phyloP scores from a whole-genome alignment of 768 basidiomycete genomes.

The Pleurotus djamor region DNA sequence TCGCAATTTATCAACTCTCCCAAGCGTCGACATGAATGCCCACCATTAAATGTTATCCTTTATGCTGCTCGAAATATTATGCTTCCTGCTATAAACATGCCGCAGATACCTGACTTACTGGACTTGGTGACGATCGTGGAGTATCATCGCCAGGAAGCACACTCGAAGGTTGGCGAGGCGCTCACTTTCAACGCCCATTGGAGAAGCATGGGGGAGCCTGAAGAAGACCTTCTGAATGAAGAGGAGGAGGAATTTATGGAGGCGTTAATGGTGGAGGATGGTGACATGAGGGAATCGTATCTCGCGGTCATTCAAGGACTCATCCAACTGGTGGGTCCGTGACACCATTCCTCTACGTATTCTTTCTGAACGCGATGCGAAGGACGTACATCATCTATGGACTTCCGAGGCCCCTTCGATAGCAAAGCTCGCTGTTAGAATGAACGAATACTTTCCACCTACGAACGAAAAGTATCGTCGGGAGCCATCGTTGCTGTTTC shows the following conservation, averaged over 20 bases:
- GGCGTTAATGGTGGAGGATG: slow-evolving; percentile 11
- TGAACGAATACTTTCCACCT: slow-evolving; percentile 39
- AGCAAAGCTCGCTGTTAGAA: slow-evolving; percentile 31
- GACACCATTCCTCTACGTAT: background rate
- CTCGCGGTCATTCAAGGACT: slow-evolving; percentile 23
- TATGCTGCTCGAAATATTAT: slow-evolving; percentile 30
- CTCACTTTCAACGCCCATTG: slow-evolving; percentile 25
- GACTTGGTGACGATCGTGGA: slow-evolving; percentile 33
- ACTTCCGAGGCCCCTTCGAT: slow-evolving; percentile 20
- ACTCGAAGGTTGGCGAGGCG: slow-evolving; percentile 21
- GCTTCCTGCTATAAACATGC: slow-evolving; percentile 16
- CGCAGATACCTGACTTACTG: slow-evolving; percentile 29
- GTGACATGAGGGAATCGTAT: slow-evolving; percentile 26
- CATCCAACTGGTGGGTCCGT: slow-evolving; percentile 23
- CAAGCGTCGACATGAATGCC: slow-evolving; percentile 8
- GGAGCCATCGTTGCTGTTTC: slow-evolving; percentile 22
- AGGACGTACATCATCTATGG: slow-evolving; percentile 36
- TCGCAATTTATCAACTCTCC: background rate
- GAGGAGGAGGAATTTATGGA: slow-evolving; percentile 18
- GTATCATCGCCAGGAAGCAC: slow-evolving; percentile 26
- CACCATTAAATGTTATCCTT: slow-evolving; percentile 25
- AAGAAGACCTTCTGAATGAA: slow-evolving; percentile 10
- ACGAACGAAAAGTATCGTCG: slow-evolving; percentile 16
- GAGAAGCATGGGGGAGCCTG: slow-evolving; percentile 9
- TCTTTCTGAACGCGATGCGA: background rate